These are phyloP conservation scores for Gaeumannomyces sp. DNA, from an alignment of 2,329 filamentous ascomycete genomes.

Conservation along the genomic window DNA sequence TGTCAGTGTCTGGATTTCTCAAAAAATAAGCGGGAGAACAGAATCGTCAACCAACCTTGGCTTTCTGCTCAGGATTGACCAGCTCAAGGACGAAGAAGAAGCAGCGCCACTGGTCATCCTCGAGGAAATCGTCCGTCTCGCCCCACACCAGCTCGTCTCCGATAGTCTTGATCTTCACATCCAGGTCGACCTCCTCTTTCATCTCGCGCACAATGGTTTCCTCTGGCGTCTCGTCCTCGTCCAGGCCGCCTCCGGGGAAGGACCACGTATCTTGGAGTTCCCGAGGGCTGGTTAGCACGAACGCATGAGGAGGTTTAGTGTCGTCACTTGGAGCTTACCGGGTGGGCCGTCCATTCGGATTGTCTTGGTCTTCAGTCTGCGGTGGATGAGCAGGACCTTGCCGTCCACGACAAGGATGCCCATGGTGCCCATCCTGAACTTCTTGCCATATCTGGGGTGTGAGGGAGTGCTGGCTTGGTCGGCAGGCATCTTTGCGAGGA, in stretches of 20 bases:
- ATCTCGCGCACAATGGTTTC: slow-evolving; percentile 5
- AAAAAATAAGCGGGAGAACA: not conserved
- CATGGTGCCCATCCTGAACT: slow-evolving; percentile 3
- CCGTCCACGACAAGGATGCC: not conserved
- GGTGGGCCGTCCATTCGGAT: not conserved
- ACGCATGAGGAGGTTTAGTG: not conserved
- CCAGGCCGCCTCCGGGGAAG: slow-evolving; percentile 6
- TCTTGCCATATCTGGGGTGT: not conserved
- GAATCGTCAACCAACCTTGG: slow-evolving; percentile 3
- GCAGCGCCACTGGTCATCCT: slow-evolving; percentile 2
- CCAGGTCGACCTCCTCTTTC: slow-evolving; percentile 4
- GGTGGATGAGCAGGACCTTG: slow-evolving; percentile 5
- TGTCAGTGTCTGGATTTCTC: not conserved
- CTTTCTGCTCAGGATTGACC: not conserved
- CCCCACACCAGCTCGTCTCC: slow-evolving; percentile 5
- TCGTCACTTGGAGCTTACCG: not conserved
- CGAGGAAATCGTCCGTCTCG: slow-evolving; percentile 1
- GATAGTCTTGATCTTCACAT: slow-evolving; percentile 2
- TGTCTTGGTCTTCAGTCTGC: not conserved
- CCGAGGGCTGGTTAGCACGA: not conserved
- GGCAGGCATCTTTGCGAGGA: not conserved
- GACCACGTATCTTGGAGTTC: slow-evolving; percentile 1
- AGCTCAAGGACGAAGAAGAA: slow-evolving; percentile 2
- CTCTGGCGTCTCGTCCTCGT: slow-evolving; percentile 6
- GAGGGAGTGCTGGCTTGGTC: not conserved